Conservation (phyloP, 192 early-diverging fungal genomes). For the Chytriomyces confervae region DNA sequence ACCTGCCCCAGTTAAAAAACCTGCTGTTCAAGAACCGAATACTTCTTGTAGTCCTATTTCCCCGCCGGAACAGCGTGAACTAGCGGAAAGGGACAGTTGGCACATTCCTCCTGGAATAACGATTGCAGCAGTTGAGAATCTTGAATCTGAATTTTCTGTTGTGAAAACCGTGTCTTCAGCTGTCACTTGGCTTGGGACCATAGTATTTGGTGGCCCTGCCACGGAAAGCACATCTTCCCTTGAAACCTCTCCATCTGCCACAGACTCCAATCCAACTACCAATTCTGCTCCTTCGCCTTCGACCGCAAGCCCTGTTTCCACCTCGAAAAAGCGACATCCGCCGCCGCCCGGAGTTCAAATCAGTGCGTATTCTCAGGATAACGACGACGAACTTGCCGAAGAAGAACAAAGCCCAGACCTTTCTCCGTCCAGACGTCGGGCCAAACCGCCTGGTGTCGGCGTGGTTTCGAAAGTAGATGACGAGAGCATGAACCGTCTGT, state of each 20-base stretch:
- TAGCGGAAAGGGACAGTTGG: too few relatives aligned
- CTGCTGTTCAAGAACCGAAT: too few relatives aligned
- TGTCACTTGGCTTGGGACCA: slow-evolving; percentile 3
- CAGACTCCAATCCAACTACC: neutral
- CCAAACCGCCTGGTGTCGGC: slow-evolving; percentile 9
- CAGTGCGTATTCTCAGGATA: neutral
- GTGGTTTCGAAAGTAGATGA: slow-evolving; percentile 10
- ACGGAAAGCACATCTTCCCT: neutral
- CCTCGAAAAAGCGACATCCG: neutral
- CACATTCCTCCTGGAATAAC: too few relatives aligned
- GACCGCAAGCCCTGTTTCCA: neutral
- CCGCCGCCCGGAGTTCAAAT: neutral
- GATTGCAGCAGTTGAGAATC: too few relatives aligned
- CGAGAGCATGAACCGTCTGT: neutral
- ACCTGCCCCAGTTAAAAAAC: too few relatives aligned
- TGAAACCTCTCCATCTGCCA: neutral
- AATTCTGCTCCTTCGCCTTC: neutral
- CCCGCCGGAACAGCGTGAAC: too few relatives aligned
- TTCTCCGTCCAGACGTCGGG: neutral
- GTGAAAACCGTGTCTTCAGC: slow-evolving; percentile 12
- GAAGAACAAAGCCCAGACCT: neutral
- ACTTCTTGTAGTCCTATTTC: too few relatives aligned
- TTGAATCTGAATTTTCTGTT: neutral
- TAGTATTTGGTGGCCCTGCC: slow-evolving; percentile 4
- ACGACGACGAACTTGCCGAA: neutral